A percentile compares a stretch with the other conserved stretches of the same genome.
Conservation (phyloP, 768 basidiomycete species). For the Lentinula aciculospora region DNA sequence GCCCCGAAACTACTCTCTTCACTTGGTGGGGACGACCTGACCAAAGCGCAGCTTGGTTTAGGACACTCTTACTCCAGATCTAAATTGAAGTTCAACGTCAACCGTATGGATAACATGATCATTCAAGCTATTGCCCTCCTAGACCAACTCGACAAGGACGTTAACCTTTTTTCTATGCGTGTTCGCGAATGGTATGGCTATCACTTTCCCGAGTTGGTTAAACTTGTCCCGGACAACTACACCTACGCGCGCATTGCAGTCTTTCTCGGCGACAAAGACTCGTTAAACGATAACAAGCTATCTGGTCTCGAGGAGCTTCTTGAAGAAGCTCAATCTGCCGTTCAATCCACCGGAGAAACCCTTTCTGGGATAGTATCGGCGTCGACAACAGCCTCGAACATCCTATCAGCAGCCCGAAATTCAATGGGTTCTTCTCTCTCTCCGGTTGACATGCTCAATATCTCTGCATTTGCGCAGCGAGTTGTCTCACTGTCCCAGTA, state of each 20-base stretch:
- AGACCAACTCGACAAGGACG: constrained; percentile 98
- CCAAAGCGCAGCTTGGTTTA: constrained; percentile 91
- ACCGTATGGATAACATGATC: constrained; percentile 98
- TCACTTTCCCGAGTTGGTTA: constrained; percentile 96
- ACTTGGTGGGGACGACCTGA: constrained; percentile 82
- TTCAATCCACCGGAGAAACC: not conserved
- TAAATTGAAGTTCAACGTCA: constrained; percentile 97
- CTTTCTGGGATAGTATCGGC: not conserved
- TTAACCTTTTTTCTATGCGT: constrained; percentile 98
- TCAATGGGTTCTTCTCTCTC: constrained; percentile 92
- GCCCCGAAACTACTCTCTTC: constrained; percentile 87
- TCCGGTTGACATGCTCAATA: constrained; percentile 94
- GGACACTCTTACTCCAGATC: constrained; percentile 97
- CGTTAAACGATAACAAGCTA: constrained; percentile 72
- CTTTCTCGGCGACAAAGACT: constrained; percentile 88
- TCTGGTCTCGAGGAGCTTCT: constrained; percentile 73
- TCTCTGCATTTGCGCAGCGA: constrained; percentile 83
- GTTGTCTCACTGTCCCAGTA: constrained; percentile 92
- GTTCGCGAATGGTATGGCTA: constrained; percentile 99
- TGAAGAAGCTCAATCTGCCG: constrained; percentile 53
- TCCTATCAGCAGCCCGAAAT: constrained; percentile 89
- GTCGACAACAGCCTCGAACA: constrained; percentile 80
- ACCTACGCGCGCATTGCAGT: constrained; percentile 84
- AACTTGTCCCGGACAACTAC: constrained; percentile 89
- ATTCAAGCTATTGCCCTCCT: constrained; percentile 98